Evolutionary conservation across 2,329 filamentous ascomycete genomes (phyloP), one percentile per base, ranked within the genome.

Genomic region (Apiospora aurea): DNA sequence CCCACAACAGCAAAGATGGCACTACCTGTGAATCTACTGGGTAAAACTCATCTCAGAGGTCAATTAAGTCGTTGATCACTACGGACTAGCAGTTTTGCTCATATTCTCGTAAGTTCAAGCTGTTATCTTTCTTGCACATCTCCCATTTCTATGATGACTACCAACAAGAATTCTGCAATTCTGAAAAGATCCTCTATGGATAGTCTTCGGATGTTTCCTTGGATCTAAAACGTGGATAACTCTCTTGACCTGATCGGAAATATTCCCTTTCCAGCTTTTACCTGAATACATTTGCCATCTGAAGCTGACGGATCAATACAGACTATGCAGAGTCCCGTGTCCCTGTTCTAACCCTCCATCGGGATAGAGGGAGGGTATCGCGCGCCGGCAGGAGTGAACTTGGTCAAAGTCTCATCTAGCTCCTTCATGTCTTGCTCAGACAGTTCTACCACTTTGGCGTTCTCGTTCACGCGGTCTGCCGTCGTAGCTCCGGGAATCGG

Each of bases 401-500:
- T 83, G 13, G 79, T 81, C 34, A 91, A 76, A 13, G 88, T 84
- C 21, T 77, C 76, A 68, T 89, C 86, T 69, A 91, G 87, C 74
- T 85, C 83, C 7, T 76, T 78, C 78, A 89, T 77, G 74, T 91
- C 89, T 5, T 83, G 83, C 2, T 85, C 82, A 1, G 81, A 85
- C 66, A 91, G 78, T 0, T 85, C 81, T 6, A 90, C 81, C 47
- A 82, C 74, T 72, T 83, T 85, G 44, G 84, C 81, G 75, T 93
- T 93, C 83, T 93, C 91, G n/a, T 82, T 76, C 14, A 93, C 85
- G 29, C 90, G 84, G 49, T 82, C 85, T 13, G 81, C 82, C 5
- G 85, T 89, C 0, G 88, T 89, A 11, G 91, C 88, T 2, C 91
- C 91, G 0, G 91, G 92, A 73, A 93, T 92, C 7, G 91, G 91